Base-by-base conservation (phyloP, 1,139 yeast genomes). In the Geotrichum histeridarum region DNA sequence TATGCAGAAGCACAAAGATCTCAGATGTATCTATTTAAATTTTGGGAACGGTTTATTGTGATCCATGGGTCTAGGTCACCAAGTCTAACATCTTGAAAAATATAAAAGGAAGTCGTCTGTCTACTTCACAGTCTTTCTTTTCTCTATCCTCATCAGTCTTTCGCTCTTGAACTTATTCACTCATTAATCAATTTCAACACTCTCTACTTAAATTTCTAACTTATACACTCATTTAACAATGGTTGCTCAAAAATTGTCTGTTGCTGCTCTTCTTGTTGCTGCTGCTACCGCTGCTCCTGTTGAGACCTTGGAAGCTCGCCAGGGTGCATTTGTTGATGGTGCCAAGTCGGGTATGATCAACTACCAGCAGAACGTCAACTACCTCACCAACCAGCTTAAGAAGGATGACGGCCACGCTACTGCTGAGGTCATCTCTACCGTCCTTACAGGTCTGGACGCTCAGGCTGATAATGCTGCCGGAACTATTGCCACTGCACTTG, bases 321-420 rank as follows among this genome's bases (percentile, higher is more conserved):
- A 43, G 15, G 35, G 35, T 27, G 45, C 45, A 12, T 14, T 42
- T n/a, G 18, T 42, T 38, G 59, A 51, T 8, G 58, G 57, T 1
- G 46, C 48, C 45, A 31, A 53, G 31, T 53, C 60, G 31, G 61
- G 57, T 17, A 47, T 55, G 41, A 57, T 59, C 45, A 67, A 61
- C 54, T 60, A 60, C 14, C 57, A 57, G 37, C 63, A 61, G 41
- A 52, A 60, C 9, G 33, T 62, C n/a, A 59, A 61, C 37, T 53
- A 59, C 17, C 51, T 59, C 33, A 43, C 50, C 9, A 50, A 48
- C 14, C 61, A 59, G 39, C 51, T 59, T 48, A 42, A 53, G 48
- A 32, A 36, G 22, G 49, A 45, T n/a, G 51, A 55, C 30, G 63
- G 61, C 14, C 60, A 62, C 18, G 66, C 56, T 15, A 32, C 50